Base-by-base conservation (phyloP, 352 stramenopile species). In the Globisporangium echinulatum region DNA sequence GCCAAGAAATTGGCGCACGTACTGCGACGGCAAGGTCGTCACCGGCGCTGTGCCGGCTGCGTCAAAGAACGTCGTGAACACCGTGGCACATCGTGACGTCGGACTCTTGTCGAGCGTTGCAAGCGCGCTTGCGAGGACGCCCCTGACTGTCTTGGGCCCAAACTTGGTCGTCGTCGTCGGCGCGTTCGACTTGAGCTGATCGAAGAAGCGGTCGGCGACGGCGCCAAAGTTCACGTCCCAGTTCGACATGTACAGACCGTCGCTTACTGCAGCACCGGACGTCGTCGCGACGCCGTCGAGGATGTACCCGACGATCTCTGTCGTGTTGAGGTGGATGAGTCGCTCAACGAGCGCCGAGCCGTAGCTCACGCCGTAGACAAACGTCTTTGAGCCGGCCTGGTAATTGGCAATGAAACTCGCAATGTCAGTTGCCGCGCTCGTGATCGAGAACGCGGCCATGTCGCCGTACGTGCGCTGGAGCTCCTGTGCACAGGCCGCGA, bases 291-390 rank as follows among this genome's bases (percentile, higher is more conserved):
- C 56, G 13, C 72, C 67, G 39, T 87, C 74, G 9, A 87, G 54
- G 43, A 82, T 59, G 52, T 85, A 87, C 11, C 77, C 77, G 15
- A 64, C 66, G 54, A 86, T 71, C 19, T 71, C 61, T 1, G 72
- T 58, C 6, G 66, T 64, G 6, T 61, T 40, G 13, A 85, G 47
- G 47, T 84, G 77, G 11, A 84, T 78, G 5, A 80, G 17, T 13
- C 74, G 71, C 55, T 86, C 71, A 2, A 79, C 65, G 7, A 83
- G 49, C 17, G 68, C 62, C 0, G 71, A 75, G 40, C 76, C 76
- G 50, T 83, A 86, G 52, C 73, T 86, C 39, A 9, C 39, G 9
- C 6, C 39, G 39, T 7, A 43, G 6, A 43, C 9, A 9, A 9
- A 43, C 39, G 39, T 43, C 6, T 43, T 43, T 9, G 39, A 19